Conservation (phyloP, 2,329 filamentous ascomycete genomes). For the Albophoma yamanashiensis region DNA sequence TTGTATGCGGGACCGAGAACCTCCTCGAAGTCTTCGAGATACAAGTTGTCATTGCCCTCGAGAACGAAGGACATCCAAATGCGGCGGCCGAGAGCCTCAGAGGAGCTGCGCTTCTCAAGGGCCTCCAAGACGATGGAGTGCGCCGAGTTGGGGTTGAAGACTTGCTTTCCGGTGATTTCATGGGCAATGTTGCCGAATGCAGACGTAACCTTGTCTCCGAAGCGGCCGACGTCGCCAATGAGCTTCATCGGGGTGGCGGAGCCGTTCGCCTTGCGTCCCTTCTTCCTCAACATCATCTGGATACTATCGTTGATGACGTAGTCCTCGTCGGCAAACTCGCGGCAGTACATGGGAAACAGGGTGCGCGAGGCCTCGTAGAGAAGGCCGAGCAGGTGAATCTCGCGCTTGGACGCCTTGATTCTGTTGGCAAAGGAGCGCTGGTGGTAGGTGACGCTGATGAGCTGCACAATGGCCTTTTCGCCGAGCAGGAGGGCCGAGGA, state of each 20-base stretch:
- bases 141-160: slow-evolving; percentile 85
- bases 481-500: slow-evolving; percentile 60
- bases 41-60: slow-evolving; percentile 74
- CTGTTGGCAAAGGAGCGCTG: slow-evolving; percentile 70
- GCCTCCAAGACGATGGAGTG: slow-evolving; percentile 86
- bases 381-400: slow-evolving; percentile 68
- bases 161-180: slow-evolving; percentile 89
- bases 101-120: slow-evolving; percentile 70
- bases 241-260: slow-evolving; percentile 68
- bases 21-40: slow-evolving; percentile 71
- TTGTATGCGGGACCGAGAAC: slow-evolving; percentile 70
- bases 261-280: slow-evolving; percentile 39
- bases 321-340: slow-evolving; percentile 85
- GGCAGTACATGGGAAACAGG: slow-evolving; percentile 86
- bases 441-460: slow-evolving; percentile 79
- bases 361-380: slow-evolving; percentile 84
- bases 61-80: slow-evolving; percentile 98
- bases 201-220: slow-evolving; percentile 89
- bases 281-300: slow-evolving; percentile 53
- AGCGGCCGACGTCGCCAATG: slow-evolving; percentile 64
- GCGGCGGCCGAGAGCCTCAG: slow-evolving; percentile 85
- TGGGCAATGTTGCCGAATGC: slow-evolving; percentile 88
- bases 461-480: slow-evolving; percentile 71
- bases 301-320: slow-evolving; percentile 81
- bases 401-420: slow-evolving; percentile 85